Evolutionary conservation across 1,284 basidiomycete genomes (phyloP), one percentile per base, ranked within the genome.

Genomic region (Mycena sp.): DNA sequence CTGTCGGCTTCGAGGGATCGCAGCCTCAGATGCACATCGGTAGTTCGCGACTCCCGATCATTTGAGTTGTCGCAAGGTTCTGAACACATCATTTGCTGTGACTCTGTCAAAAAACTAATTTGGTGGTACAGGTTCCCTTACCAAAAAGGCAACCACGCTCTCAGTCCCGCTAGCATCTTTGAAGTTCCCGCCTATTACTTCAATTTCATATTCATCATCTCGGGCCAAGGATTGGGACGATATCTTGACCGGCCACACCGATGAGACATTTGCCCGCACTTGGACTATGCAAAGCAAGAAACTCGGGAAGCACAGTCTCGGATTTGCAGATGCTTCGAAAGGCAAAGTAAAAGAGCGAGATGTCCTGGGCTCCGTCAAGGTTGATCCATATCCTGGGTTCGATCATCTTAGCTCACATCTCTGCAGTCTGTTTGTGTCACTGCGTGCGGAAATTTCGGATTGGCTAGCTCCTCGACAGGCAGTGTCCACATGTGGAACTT

Each of bases 191-290:
- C 83, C 93, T 0, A 85, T 96, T 41, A 89, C 87, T 6, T 84
- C 91, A 9, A 78, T 99, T 11, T 88, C 94, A 0, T 92, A 90
- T 77, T 95, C 94, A 5, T 85, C 88, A 2, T 86, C 90, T 4
- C 86, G 96, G 23, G 85, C 94, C 19, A 96, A 96, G 74, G 96
- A 99, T 69, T 99, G 98, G 98, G 97, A 99, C 73, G 95, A 99
- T 71, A 91, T 99, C 43, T 77, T 99, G 6, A 96, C 97, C 10
- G 89, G 89, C 0, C 97, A 99, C 74, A 82, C 87, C 1, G 93
- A 94, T 48, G 93, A 96, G 70, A 82, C 85, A 1, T 85, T 89
- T 58, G 92, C 92, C 1, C 84, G 95, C 28, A 92, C 94, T 28
- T 98, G 96, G 96, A 88, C 88, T 2, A 92, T 95, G 73, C 83